These are phyloP conservation scores for Pistacia atlantica DNA, from an alignment of 345 rosid genomes.

Conservation along the genomic window DNA sequence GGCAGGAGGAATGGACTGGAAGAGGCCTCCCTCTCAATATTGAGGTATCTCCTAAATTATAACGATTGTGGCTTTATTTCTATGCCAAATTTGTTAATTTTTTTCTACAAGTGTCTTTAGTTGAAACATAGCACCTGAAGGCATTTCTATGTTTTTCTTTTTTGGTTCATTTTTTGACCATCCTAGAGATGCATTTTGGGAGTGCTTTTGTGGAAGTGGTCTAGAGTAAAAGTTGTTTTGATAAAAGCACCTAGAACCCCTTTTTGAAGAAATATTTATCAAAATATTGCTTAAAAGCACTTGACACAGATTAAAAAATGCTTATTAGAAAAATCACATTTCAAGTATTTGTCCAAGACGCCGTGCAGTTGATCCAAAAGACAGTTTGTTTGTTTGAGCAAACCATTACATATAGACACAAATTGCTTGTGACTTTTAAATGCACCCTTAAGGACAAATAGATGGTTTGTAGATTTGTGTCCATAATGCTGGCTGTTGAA, in stretches of 20 bases:
- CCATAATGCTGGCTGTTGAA: neutral
- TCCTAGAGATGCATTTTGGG: neutral
- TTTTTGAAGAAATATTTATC: neutral
- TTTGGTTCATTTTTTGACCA: neutral
- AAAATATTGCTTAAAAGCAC: neutral
- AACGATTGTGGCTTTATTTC: neutral
- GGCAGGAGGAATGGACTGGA: slow-evolving; percentile 82
- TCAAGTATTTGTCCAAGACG: neutral
- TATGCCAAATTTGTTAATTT: neutral
- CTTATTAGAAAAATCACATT: neutral
- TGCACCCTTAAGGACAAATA: neutral
- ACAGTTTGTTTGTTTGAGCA: neutral
- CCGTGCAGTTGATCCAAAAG: too few species aligned
- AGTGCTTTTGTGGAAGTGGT: neutral
- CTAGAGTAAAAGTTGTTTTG: neutral
- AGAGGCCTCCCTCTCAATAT: slow-evolving; percentile 73
- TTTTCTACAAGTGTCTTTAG: neutral
- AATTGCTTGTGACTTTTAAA: neutral
- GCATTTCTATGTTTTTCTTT: neutral
- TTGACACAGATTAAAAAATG: neutral
- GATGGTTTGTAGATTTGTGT: neutral
- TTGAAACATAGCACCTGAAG: neutral
- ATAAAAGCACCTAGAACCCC: neutral
- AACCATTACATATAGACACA: neutral
- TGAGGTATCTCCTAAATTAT: slow-evolving; percentile 44